Conservation (phyloP, 805 yeast genomes). For the Pichia californica region DNA sequence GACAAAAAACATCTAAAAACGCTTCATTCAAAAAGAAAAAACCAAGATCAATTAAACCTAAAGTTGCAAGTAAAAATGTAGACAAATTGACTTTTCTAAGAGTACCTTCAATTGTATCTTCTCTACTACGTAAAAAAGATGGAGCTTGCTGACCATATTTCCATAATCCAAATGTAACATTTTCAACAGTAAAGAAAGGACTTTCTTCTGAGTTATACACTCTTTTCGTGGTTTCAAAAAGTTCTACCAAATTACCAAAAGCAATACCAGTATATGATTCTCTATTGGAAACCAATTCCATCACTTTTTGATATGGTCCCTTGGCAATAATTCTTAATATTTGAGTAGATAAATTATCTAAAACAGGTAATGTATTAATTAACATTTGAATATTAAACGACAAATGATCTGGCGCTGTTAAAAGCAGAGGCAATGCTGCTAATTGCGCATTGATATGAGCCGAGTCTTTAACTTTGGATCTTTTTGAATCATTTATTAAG, state of each 20-base stretch:
- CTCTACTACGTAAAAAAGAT: slow-evolving; percentile 49
- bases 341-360: slow-evolving; percentile 81
- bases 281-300: slow-evolving; percentile 59
- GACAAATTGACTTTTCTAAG: slow-evolving; percentile 82
- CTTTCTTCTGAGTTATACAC: slow-evolving; percentile 62
- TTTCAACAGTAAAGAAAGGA: slow-evolving; percentile 64
- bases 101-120: slow-evolving; percentile 55
- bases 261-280: slow-evolving; percentile 59
- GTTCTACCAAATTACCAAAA: slow-evolving; percentile 61
- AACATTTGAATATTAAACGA: slow-evolving; percentile 60
- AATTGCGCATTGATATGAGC: slow-evolving; percentile 40
- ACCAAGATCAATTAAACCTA: slow-evolving; percentile 82
- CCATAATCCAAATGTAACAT: slow-evolving; percentile 69
- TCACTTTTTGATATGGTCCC: slow-evolving; percentile 70
- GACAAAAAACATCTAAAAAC: slow-evolving; percentile 83
- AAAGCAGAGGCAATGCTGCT: slow-evolving; percentile 53
- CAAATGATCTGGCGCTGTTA: slow-evolving; percentile 49
- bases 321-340: slow-evolving; percentile 63
- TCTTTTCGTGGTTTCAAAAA: slow-evolving; percentile 71
- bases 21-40: slow-evolving; percentile 79
- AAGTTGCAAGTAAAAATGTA: slow-evolving; percentile 79
- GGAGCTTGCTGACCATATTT: slow-evolving; percentile 57
- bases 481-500: slow-evolving; percentile 17
- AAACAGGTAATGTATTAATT: slow-evolving; percentile 62
- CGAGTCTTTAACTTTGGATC: slow-evolving; percentile 14